Evolutionary conservation across 768 basidiomycete genomes (phyloP).

Genomic region (Roridomyces roridus): DNA sequence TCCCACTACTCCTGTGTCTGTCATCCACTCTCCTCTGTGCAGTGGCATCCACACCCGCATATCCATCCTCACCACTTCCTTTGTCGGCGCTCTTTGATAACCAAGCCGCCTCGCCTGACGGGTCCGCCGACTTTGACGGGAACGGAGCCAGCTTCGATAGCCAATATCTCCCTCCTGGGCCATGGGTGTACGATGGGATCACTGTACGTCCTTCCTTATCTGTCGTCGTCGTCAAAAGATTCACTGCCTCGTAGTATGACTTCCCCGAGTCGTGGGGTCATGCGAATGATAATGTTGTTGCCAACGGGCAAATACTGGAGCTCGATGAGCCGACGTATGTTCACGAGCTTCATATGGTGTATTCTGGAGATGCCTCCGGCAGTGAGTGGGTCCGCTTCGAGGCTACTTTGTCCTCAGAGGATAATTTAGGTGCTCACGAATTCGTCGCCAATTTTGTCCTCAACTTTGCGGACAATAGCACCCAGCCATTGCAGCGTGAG

Average conservation of each 20-base stretch:
- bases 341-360: conserved; percentile 56
- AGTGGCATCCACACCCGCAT: too few relatives aligned
- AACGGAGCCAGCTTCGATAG: conserved; percentile 46
- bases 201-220: conserved; percentile 38
- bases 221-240: not conserved
- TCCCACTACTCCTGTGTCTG: too few relatives aligned
- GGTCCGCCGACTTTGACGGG: conserved; percentile 47
- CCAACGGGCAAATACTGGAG: conserved; percentile 46
- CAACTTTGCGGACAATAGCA: conserved; percentile 43
- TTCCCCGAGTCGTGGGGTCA: conserved; percentile 50
- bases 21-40: too few relatives aligned
- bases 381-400: conserved; percentile 30
- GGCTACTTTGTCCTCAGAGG: not conserved
- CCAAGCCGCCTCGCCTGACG: conserved; percentile 47
- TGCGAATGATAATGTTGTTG: conserved; percentile 55
- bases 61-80: conserved; percentile 39
- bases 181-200: conserved; percentile 46
- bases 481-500: conserved; percentile 41
- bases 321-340: conserved; percentile 40
- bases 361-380: conserved; percentile 47
- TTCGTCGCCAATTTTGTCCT: conserved; percentile 41
- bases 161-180: conserved; percentile 44
- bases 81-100: conserved; percentile 43
- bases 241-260: conserved; percentile 41
- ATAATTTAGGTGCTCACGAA: conserved; percentile 33